Conservation (phyloP, 1,284 basidiomycete species). For the Vanrija humicola region DNA sequence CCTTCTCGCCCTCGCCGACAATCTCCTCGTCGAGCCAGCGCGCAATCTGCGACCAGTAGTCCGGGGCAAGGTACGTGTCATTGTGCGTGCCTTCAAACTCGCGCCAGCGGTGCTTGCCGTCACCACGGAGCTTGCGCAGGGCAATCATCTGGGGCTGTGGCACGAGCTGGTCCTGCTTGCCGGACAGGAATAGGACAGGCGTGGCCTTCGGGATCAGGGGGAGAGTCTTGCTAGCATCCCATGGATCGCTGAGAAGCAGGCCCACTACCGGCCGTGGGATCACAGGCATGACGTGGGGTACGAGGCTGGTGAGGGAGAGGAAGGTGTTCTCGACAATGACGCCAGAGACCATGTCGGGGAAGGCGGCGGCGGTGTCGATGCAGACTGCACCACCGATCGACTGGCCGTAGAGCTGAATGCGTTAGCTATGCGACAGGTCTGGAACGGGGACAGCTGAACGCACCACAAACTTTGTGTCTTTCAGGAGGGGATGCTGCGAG, state of each 20-base stretch:
- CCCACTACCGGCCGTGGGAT: conserved; percentile 57
- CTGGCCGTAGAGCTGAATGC: conserved; percentile 69
- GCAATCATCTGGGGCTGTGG: conserved; percentile 78
- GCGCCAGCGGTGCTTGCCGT: conserved; percentile 54
- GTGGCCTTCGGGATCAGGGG: conserved; percentile 63
- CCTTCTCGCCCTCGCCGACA: neutral
- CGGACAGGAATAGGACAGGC: conserved; percentile 82
- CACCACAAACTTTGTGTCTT: conserved; percentile 54
- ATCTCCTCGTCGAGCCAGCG: conserved; percentile 55
- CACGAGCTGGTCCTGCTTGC: conserved; percentile 75
- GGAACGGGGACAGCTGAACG: neutral
- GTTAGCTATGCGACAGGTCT: conserved; percentile 1
- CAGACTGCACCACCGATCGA: conserved; percentile 95
- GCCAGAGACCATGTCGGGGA: conserved; percentile 59
- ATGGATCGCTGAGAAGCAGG: conserved; percentile 58
- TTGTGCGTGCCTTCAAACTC: conserved; percentile 71
- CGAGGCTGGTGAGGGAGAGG: conserved; percentile 69
- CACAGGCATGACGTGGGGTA: conserved; percentile 75
- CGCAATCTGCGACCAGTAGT: conserved; percentile 62
- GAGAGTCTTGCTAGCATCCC: conserved; percentile 75
- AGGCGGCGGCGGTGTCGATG: conserved; percentile 78
- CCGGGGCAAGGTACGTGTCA: conserved; percentile 61
- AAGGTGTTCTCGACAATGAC: conserved; percentile 91
- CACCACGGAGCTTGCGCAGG: conserved; percentile 60
- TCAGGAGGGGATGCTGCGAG: conserved; percentile 63